Base-by-base conservation (phyloP, 1,284 basidiomycete genomes). In the Boletus sp. region DNA sequence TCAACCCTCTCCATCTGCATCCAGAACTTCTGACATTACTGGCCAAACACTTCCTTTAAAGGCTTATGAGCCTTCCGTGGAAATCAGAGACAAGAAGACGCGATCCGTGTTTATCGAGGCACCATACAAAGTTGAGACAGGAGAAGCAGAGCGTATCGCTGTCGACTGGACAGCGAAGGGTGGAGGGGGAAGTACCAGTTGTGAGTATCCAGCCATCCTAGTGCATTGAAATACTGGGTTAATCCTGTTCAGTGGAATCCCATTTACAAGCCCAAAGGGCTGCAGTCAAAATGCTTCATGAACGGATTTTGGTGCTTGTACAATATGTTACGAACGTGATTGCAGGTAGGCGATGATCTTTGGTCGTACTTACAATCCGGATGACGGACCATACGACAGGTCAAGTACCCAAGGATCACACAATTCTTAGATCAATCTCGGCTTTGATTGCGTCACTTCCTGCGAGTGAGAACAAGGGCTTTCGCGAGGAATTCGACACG, bases 141-240 rank as follows among this genome's bases (percentile, higher is more conserved):
- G 95, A 23, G 96, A 99, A 70, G 95, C 96, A 6, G 95, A 99
- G 65, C 82, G 96, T 25, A 97, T 99, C 54, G 96, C 96, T 2
- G 95, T 99, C 0, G 94, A 99, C 68, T 94, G 92, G 76, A 91
- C 92, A 1, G 88, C 91, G 12, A 85, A 86, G 64, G 92, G 92
- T n/a, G 88, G 90, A 29, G 88, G 85, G 27, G 85, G 84, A 39
- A 86, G 87, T 47, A 88, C 84, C 5, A 88, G 84, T 54, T 68
- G 88, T 88, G 59, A 75, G 85, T 72, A 41, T 40, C 54, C 26
- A 45, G 22, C n/a, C 2, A 12, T 46, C 25, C 41, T 33, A 23
- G n/a, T 27, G 8, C 30, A 40, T 36, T 10, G 1, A 5, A 12
- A 12, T 16, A 19, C 2, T n/a, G 19, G n/a, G 20, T 36, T 53